Base-by-base conservation (phyloP, 306 rosid species). In the Echinosophora koreensis region DNA sequence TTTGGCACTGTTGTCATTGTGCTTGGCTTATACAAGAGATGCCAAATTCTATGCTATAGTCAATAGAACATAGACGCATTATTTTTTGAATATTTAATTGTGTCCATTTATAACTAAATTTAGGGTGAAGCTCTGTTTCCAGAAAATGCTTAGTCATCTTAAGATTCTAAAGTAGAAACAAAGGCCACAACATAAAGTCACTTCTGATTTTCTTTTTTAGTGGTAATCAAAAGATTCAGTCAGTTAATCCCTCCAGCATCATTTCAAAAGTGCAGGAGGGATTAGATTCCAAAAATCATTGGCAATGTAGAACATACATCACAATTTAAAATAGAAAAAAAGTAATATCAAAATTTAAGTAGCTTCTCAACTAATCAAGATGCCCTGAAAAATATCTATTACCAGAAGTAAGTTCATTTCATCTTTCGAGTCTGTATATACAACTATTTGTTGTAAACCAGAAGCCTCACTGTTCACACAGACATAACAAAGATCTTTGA, bases 381-480 rank as follows among this genome's bases (percentile, higher is more conserved):
- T 22, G 49, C 5, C 27, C 60, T 13, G 46, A 11, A 51, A 58
- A 50, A 32, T 61, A 60, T n/a, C 50, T 54, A 62, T 80, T 79
- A 95, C 99, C 97, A 88, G 74, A 83, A 92, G 92, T 60, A 80
- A 77, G 80, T 88, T 85, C 59, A 80, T 81, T 74, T 92, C 99
- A 15, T 89, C 91, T 80, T 80, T 77, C 5, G 93, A 89, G 80
- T 91, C 96, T 65, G 90, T 84, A 54, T 85, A 89, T 55, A 95
- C 89, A 18, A 95, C 87, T 9, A 90, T 71, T 14, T 84, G 84
- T 66, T 86, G 93, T 73, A 78, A 86, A 78, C 84, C 67, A 5
- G 84, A 79, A 81, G 79, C 77, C 17, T 86, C 90, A n/a, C 76
- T 81, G 71, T 87, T 73, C 49, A 84, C 80, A 50, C 66, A 51